Evolutionary conservation across 1,284 basidiomycete species (phyloP).

Genomic region (Microbotryum saponariae): DNA sequence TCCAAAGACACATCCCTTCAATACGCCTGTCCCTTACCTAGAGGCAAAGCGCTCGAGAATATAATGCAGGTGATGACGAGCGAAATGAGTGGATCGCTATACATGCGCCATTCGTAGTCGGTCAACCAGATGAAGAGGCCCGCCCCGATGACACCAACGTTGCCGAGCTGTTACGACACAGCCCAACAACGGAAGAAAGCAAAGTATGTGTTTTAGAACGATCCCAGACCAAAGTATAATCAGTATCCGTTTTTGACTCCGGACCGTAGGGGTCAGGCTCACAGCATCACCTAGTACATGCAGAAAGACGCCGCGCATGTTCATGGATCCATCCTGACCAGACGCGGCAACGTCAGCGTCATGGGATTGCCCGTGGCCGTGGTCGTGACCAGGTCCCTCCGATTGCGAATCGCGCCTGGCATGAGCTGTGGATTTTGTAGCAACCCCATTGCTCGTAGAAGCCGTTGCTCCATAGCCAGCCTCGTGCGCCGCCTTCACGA

Average conservation of each 20-base stretch:
- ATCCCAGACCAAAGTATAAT: background rate
- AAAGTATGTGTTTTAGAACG: background rate
- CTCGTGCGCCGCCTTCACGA: constrained; percentile 32
- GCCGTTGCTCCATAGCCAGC: constrained; percentile 30
- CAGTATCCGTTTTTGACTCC: background rate
- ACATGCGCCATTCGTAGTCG: constrained; percentile 62
- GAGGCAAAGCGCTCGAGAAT: constrained; percentile 86
- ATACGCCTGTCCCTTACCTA: constrained; percentile 53
- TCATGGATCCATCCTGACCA: constrained; percentile 67
- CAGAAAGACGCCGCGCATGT: constrained; percentile 88
- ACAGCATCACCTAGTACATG: constrained; percentile 91
- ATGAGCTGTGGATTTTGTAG: constrained; percentile 14
- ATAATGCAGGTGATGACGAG: constrained; percentile 95
- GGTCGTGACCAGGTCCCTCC: constrained; percentile 22
- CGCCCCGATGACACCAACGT: constrained; percentile 92
- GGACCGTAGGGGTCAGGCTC: constrained; percentile 25
- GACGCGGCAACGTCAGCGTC: constrained; percentile 17
- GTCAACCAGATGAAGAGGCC: constrained; percentile 88
- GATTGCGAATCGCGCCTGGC: constrained; percentile 7
- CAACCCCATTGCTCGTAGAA: constrained; percentile 15
- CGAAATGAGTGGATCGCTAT: constrained; percentile 89
- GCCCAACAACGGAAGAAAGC: background rate
- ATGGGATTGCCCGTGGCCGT: constrained; percentile 15
- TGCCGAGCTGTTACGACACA: constrained; percentile 54
- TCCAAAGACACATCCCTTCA: background rate